A percentile compares a stretch with the other conserved stretches of the same genome.
phyloP scores from a whole-genome alignment of 2,329 filamentous ascomycete species.

The Graphiopsis chlorocephala region DNA sequence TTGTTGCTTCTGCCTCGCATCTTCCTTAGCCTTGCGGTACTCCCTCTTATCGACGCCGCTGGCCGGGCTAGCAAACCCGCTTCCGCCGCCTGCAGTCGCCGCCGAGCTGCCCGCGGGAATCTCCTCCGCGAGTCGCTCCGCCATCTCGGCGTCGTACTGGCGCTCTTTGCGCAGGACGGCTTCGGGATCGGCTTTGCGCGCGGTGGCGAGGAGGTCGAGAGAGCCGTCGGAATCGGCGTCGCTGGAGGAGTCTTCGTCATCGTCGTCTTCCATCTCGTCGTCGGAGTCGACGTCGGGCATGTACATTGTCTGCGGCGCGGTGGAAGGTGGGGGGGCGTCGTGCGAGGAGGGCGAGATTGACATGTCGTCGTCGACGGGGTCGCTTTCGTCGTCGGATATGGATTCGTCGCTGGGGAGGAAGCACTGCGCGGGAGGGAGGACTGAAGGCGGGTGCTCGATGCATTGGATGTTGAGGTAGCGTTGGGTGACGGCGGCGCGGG shows the following conservation, averaged over 20 bases:
- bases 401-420: slow-evolving; percentile 38
- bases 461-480: slow-evolving; percentile 65
- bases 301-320: slow-evolving; percentile 34
- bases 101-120: slow-evolving; percentile 50
- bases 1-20: slow-evolving; percentile 13
- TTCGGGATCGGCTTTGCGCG: slow-evolving; percentile 43
- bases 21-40: slow-evolving; percentile 22
- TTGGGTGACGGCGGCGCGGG: slow-evolving; percentile 55
- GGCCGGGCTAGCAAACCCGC: slow-evolving; percentile 45
- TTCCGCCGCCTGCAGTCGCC: slow-evolving; percentile 48
- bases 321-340: slow-evolving; percentile 25
- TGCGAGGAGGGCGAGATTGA: slow-evolving; percentile 23
- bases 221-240: slow-evolving; percentile 38
- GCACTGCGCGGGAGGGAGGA: slow-evolving; percentile 43
- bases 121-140: slow-evolving; percentile 48
- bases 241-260: slow-evolving; percentile 27
- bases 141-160: slow-evolving; percentile 47
- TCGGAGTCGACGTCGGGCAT: slow-evolving; percentile 25
- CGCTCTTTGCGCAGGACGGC: slow-evolving; percentile 41
- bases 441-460: slow-evolving; percentile 54
- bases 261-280: slow-evolving; percentile 23
- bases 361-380: slow-evolving; percentile 34
- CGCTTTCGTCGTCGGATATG: slow-evolving; percentile 37
- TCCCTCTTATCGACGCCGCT: slow-evolving; percentile 19
- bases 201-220: slow-evolving; percentile 46